A percentile compares a stretch with the other conserved stretches of the same genome.
Evolutionary conservation across 345 rosid genomes (phyloP).

Genomic region (Eucalyptus erythrocorys): DNA sequence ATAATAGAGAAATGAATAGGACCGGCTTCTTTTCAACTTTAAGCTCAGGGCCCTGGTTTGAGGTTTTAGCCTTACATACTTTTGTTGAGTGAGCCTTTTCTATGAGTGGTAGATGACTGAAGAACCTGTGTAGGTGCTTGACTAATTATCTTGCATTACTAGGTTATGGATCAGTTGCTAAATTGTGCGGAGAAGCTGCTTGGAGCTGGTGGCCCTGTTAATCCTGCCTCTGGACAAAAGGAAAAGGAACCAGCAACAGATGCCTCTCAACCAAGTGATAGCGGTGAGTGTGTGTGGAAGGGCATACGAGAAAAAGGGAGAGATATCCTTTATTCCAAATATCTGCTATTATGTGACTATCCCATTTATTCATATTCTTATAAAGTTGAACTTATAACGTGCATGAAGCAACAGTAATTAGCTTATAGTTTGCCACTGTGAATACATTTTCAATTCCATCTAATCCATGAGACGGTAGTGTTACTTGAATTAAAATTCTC

Average conservation of each 20-base stretch:
- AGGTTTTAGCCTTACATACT: not conserved
- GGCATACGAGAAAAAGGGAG: not conserved
- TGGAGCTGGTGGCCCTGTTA: constrained; percentile 13
- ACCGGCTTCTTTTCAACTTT: not conserved
- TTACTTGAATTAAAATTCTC: not conserved
- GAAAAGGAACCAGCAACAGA: constrained; percentile 7
- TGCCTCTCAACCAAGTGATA: constrained; percentile 6
- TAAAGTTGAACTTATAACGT: not conserved
- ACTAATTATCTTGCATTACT: not conserved
- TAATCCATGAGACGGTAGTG: not conserved
- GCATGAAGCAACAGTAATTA: not conserved
- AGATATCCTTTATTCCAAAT: not conserved
- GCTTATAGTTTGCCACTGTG: not conserved
- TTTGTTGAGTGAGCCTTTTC: not conserved
- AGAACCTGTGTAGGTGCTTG: not conserved
- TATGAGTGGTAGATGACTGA: not conserved
- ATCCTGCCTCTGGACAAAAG: constrained; percentile 2
- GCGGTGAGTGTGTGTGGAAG: constrained; percentile 25
- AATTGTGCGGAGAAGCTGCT: constrained; percentile 48
- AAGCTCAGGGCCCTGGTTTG: not conserved
- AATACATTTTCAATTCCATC: not conserved
- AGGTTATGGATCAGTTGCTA: constrained; percentile 60
- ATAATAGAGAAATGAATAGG: not conserved
- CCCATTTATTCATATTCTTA: not conserved
- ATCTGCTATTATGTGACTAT: not conserved